A percentile compares a stretch with the other conserved stretches of the same genome.
phyloP scores from a whole-genome alignment of 2,329 filamentous ascomycete species.

The Calonectria montana region DNA sequence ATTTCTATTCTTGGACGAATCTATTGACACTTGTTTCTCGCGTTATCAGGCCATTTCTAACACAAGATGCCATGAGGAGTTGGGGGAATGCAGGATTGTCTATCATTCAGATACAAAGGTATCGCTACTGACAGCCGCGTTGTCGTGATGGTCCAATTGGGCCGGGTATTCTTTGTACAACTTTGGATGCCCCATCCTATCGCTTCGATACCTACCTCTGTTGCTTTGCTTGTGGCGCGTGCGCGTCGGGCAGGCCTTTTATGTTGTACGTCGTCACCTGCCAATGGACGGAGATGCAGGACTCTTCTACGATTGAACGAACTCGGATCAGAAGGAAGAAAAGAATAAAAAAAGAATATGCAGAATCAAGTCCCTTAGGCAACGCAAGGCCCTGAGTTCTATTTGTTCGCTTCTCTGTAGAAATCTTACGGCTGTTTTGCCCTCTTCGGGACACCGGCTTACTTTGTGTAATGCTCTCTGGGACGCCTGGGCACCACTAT shows the following conservation, averaged over 20 bases:
- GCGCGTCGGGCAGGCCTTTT: slow-evolving; percentile 42
- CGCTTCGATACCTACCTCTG: slow-evolving; percentile 34
- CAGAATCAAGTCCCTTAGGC: slow-evolving; percentile 21
- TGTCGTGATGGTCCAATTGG: slow-evolving; percentile 29
- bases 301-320: slow-evolving; percentile 42
- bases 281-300: slow-evolving; percentile 30
- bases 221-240: slow-evolving; percentile 31
- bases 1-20: slow-evolving; percentile 31
- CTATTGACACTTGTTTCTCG: slow-evolving; percentile 33
- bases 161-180: slow-evolving; percentile 22
- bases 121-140: slow-evolving; percentile 28
- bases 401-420: slow-evolving; percentile 32
- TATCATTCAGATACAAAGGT: slow-evolving; percentile 32
- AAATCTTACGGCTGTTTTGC: slow-evolving; percentile 16
- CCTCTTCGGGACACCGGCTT: not conserved
- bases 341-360: slow-evolving; percentile 25
- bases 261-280: slow-evolving; percentile 35
- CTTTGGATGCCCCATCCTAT: slow-evolving; percentile 38
- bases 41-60: slow-evolving; percentile 33
- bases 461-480: slow-evolving; percentile 8
- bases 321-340: slow-evolving; percentile 33
- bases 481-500: not conserved
- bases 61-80: slow-evolving; percentile 39
- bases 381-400: slow-evolving; percentile 22
- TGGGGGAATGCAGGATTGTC: slow-evolving; percentile 29